phyloP scores from a whole-genome alignment of 140 eudicot genomes.

The Bidens hawaiensis region DNA sequence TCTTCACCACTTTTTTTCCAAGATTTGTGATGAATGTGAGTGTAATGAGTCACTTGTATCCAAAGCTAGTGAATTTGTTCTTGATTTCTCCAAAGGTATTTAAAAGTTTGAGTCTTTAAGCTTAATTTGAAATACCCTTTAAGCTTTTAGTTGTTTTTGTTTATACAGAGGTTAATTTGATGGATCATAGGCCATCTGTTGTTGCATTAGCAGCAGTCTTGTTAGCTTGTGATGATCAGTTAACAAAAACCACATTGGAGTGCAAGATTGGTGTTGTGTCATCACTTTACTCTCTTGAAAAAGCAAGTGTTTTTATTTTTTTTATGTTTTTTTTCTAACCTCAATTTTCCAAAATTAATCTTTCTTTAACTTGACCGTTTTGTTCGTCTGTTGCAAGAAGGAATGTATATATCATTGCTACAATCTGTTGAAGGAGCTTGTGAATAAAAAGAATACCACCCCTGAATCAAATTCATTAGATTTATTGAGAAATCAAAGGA shows the following conservation, averaged over 20 bases:
- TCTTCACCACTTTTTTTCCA: constrained; percentile 44
- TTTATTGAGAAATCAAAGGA: constrained; percentile 22
- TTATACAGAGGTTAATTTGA: constrained; percentile 56
- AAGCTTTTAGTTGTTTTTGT: constrained; percentile 4
- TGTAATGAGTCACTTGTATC: constrained; percentile 20
- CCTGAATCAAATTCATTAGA: constrained; percentile 30
- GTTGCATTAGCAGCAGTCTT: constrained; percentile 71
- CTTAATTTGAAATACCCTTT: not conserved
- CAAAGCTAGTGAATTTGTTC: constrained; percentile 39
- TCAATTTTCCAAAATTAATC: not conserved
- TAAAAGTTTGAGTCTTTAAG: constrained; percentile 2
- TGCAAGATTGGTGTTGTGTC: constrained; percentile 45
- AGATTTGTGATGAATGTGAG: constrained; percentile 32
- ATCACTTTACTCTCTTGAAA: constrained; percentile 47
- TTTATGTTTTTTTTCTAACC: not conserved
- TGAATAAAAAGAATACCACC: constrained; percentile 38
- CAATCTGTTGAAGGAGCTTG: constrained; percentile 42
- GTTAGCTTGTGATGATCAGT: constrained; percentile 49
- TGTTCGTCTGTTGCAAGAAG: constrained; percentile 31
- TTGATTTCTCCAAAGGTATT: constrained; percentile 50
- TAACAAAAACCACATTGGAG: constrained; percentile 41
- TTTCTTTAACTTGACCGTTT: constrained; percentile 11
- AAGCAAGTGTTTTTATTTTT: constrained; percentile 41
- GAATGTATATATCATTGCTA: constrained; percentile 46
- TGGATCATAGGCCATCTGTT: constrained; percentile 59